Percentiles rank a stretch among this genome's conserved stretches.
These are phyloP conservation scores for Tephrocybe rancida DNA, from an alignment of 768 basidiomycete species.

Conservation along the genomic window DNA sequence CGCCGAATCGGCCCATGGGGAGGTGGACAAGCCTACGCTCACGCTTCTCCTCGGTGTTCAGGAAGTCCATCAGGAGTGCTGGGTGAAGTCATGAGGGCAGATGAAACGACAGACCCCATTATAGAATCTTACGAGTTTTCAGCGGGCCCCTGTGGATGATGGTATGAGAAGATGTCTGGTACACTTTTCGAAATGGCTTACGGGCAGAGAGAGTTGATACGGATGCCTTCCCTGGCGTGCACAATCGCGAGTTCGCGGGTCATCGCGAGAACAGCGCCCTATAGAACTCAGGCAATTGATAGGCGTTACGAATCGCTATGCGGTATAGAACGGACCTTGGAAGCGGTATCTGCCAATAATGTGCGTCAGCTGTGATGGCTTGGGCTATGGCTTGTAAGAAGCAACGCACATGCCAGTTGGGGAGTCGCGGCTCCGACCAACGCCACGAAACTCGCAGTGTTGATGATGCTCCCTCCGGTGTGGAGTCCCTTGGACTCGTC, in stretches of 20 bases:
- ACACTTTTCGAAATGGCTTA: slow-evolving; percentile 39
- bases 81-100: slow-evolving; percentile 17
- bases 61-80: slow-evolving; percentile 98
- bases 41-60: slow-evolving; percentile 94
- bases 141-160: slow-evolving; percentile 76
- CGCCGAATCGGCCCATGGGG: slow-evolving; percentile 97
- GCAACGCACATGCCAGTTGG: slow-evolving; percentile 90
- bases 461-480: slow-evolving; percentile 91
- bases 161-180: slow-evolving; percentile 9
- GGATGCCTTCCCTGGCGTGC: slow-evolving; percentile 96
- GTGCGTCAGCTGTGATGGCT: slow-evolving; percentile 13
- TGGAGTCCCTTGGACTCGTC: slow-evolving; percentile 82
- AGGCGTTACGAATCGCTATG: neutral
- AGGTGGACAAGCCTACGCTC: slow-evolving; percentile 88
- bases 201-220: slow-evolving; percentile 96
- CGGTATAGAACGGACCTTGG: slow-evolving; percentile 58
- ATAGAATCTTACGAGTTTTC: slow-evolving; percentile 75
- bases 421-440: slow-evolving; percentile 96
- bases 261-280: slow-evolving; percentile 99
- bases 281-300: slow-evolving; percentile 10
- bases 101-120: neutral
- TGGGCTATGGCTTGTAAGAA: neutral
- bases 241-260: slow-evolving; percentile 97
- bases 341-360: slow-evolving; percentile 76
- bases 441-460: slow-evolving; percentile 97